Conservation (phyloP, 2,329 filamentous ascomycete genomes). For the Pestalotiopsis sp. region DNA sequence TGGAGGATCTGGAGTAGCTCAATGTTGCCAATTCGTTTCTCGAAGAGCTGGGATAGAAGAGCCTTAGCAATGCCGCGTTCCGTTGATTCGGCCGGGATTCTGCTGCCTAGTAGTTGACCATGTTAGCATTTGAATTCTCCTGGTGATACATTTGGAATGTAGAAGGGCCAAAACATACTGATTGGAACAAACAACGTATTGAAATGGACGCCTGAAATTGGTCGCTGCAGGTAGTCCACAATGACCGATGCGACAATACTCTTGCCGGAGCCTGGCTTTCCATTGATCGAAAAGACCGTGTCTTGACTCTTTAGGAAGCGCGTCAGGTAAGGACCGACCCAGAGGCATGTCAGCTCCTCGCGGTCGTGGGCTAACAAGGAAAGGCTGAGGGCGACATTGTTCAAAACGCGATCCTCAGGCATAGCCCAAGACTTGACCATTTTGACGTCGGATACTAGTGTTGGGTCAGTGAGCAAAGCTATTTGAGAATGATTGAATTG, state of each 20-base stretch:
- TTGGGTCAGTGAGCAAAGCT: constrained; percentile 14
- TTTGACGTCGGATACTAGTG: constrained; percentile 28
- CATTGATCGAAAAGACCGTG: constrained; percentile 22
- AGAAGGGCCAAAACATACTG: constrained; percentile 24
- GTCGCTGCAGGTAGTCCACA: constrained; percentile 39
- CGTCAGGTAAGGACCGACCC: constrained; percentile 22
- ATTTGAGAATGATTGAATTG: background rate
- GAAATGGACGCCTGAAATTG: constrained; percentile 36
- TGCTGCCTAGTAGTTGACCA: constrained; percentile 24
- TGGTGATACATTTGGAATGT: too few species aligned
- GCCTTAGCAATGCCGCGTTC: constrained; percentile 35
- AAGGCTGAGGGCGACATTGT: constrained; percentile 12
- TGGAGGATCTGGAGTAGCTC: constrained; percentile 37
- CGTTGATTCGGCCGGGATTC: constrained; percentile 33
- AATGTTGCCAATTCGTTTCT: constrained; percentile 40
- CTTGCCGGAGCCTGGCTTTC: constrained; percentile 40
- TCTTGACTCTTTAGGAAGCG: constrained; percentile 22
- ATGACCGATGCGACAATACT: constrained; percentile 40
- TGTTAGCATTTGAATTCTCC: background rate
- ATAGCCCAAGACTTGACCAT: constrained; percentile 34
- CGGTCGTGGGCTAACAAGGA: constrained; percentile 24
- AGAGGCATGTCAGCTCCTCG: constrained; percentile 27
- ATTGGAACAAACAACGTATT: constrained; percentile 39
- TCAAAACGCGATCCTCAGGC: constrained; percentile 22
- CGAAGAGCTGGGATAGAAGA: constrained; percentile 39